Conservation (phyloP, 2,329 filamentous ascomycete genomes). For the Venturia carpophila region DNA sequence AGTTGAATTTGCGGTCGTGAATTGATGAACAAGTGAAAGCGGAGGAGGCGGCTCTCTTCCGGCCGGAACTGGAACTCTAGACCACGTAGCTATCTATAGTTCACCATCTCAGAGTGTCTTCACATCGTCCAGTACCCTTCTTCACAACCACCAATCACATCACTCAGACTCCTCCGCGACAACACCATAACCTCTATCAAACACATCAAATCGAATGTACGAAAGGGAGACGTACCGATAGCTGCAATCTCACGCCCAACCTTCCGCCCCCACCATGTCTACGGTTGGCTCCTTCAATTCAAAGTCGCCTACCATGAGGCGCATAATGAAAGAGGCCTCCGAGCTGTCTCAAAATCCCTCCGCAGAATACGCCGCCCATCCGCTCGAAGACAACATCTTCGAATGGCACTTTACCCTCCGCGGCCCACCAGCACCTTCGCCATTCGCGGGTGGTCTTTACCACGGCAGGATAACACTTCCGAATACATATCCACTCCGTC, state of each 20-base stretch:
- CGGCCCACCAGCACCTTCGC: constrained; percentile 70
- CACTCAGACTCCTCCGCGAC: background rate
- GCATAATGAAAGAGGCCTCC: constrained; percentile 83
- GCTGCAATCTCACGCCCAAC: background rate
- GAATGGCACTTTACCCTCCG: constrained; percentile 99
- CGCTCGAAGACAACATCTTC: constrained; percentile 83
- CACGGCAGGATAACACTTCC: constrained; percentile 93
- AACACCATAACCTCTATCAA: background rate
- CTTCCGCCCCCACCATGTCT: background rate
- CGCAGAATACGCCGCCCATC: constrained; percentile 75
- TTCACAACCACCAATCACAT: background rate
- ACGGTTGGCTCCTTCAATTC: constrained; percentile 13
- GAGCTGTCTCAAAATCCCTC: constrained; percentile 77
- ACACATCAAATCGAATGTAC: background rate
- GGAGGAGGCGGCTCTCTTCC: background rate
- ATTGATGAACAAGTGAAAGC: background rate
- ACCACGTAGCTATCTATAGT: background rate
- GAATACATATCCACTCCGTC: constrained; percentile 80
- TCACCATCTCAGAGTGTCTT: background rate
- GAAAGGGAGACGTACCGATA: background rate
- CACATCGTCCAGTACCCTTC: background rate
- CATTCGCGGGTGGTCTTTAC: constrained; percentile 77
- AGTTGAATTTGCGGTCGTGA: background rate
- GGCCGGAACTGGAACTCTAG: background rate
- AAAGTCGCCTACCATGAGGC: constrained; percentile 61